These are phyloP conservation scores for Candida buenavistaensis DNA, from an alignment of 1,139 yeast genomes.

Conservation along the genomic window DNA sequence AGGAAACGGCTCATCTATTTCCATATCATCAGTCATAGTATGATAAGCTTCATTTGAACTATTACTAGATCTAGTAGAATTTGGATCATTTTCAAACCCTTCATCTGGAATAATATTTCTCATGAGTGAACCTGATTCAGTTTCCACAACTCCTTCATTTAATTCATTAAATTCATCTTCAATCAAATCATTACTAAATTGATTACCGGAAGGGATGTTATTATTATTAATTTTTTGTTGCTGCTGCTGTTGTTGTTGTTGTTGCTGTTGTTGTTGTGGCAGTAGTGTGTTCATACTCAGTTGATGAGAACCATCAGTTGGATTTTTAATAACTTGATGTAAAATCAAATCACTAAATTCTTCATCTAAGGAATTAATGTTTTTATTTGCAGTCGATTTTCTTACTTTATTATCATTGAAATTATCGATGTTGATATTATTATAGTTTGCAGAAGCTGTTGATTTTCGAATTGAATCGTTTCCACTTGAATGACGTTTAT, in stretches of 20 bases:
- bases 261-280: constrained; percentile 5
- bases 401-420: constrained; percentile 18
- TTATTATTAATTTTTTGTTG: no score
- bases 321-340: constrained; percentile 33
- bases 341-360: constrained; percentile 47
- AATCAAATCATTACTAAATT: constrained; percentile 40
- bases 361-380: constrained; percentile 35
- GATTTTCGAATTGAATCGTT: constrained; percentile 32
- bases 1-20: constrained; percentile 17
- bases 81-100: constrained; percentile 18
- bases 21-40: constrained; percentile 21
- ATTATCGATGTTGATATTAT: constrained; percentile 17
- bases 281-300: constrained; percentile 10
- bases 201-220: constrained; percentile 10
- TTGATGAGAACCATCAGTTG: constrained; percentile 5
- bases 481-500: constrained; percentile 1
- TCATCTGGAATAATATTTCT: constrained; percentile 39
- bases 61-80: constrained; percentile 1
- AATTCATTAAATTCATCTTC: constrained; percentile 51
- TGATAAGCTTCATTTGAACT: no score
- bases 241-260: no score
- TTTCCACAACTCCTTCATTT: constrained; percentile 43
- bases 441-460: constrained; percentile 26
- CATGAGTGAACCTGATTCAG: constrained; percentile 37
- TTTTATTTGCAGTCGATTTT: constrained; percentile 27